Conservation (phyloP, 257 asterid genomes). For the Solanum chaucha region DNA sequence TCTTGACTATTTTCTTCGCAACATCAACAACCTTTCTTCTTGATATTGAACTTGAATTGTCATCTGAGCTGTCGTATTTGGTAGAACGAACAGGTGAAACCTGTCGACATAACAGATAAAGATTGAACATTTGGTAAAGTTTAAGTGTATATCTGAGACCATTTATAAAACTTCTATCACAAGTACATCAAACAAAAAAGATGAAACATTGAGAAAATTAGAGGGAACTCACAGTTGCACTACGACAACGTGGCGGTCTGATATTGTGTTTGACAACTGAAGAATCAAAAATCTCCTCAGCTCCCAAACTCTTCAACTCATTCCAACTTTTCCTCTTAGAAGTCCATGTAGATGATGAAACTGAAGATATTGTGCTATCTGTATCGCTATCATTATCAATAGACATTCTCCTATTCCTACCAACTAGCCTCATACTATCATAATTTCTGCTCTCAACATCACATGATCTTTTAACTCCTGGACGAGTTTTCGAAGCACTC, state of each 20-base stretch:
- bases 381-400: constrained; percentile 38
- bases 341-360: constrained; percentile 8
- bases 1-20: constrained; percentile 16
- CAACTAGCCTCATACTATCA: neutral
- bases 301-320: constrained; percentile 40
- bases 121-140: neutral
- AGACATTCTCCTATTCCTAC: constrained; percentile 11
- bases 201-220: neutral
- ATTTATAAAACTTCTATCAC: neutral
- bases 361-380: constrained; percentile 28
- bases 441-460: neutral
- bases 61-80: constrained; percentile 52
- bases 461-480: neutral
- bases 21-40: constrained; percentile 15
- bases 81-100: constrained; percentile 46
- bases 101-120: constrained; percentile 17
- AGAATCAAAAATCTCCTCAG: constrained; percentile 44
- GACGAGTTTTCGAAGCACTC: constrained; percentile 28
- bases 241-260: constrained; percentile 22
- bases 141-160: neutral
- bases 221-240: constrained; percentile 40
- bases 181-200: neutral
- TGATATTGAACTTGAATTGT: constrained; percentile 22
- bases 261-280: constrained; percentile 32
- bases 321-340: constrained; percentile 71